Evolutionary conservation across 1,139 yeast genomes (phyloP).

Genomic region (Eremothecium coryli): DNA sequence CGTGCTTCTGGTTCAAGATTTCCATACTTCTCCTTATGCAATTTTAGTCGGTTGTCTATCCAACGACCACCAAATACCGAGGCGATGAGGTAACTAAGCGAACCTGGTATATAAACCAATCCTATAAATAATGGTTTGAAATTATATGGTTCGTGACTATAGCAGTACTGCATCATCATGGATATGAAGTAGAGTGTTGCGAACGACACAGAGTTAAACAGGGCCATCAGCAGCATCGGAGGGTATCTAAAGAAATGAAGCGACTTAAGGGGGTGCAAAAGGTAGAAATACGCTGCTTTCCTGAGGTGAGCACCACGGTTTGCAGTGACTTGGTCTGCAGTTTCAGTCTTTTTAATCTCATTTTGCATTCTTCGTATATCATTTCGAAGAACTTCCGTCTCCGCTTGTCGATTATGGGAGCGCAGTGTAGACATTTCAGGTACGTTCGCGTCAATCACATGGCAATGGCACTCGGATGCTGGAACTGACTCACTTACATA

Average conservation of each 20-base stretch:
- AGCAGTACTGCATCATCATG: constrained; percentile 59
- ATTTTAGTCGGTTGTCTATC: constrained; percentile 54
- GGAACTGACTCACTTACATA: constrained; percentile 12
- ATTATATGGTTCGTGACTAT: constrained; percentile 57
- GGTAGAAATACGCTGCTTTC: constrained; percentile 34
- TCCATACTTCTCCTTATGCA: constrained; percentile 55
- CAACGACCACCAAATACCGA: constrained; percentile 72
- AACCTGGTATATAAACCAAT: constrained; percentile 71
- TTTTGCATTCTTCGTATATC: constrained; percentile 15
- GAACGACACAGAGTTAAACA: constrained; percentile 60
- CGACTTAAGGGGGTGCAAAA: constrained; percentile 42
- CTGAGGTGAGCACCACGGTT: background rate
- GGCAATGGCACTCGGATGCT: constrained; percentile 13
- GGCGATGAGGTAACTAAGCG: constrained; percentile 65
- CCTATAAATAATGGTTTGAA: constrained; percentile 62
- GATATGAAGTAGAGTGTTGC: constrained; percentile 65
- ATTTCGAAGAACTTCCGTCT: constrained; percentile 18
- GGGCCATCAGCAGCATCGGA: constrained; percentile 58
- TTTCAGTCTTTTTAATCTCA: constrained; percentile 26
- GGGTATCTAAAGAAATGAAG: constrained; percentile 53
- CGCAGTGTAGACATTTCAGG: constrained; percentile 31
- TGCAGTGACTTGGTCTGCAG: constrained; percentile 19
- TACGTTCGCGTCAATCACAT: constrained; percentile 18
- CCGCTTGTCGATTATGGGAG: constrained; percentile 24
- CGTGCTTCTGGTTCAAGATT: constrained; percentile 68